These are phyloP conservation scores for Euphorbia schlechtendalii DNA, from an alignment of 441 rosid genomes.

Conservation along the genomic window DNA sequence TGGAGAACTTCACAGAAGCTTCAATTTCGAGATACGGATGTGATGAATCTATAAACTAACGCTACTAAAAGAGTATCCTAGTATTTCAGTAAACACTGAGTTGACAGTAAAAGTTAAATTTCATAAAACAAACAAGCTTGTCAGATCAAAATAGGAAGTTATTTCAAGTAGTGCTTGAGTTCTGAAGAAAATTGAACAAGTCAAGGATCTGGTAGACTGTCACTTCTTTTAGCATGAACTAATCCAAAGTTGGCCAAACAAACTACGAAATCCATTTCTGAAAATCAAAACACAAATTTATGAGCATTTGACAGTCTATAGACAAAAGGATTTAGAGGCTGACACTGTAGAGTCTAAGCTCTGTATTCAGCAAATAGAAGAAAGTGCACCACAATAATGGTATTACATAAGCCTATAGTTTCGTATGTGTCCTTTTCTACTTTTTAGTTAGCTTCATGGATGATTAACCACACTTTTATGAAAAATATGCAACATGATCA, in stretches of 20 bases:
- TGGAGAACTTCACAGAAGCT: conserved; percentile 1
- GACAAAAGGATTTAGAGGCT: neutral
- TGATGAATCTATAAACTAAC: neutral
- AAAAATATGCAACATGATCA: neutral
- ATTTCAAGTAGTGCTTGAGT: neutral
- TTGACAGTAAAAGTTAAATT: neutral
- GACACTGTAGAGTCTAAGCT: neutral
- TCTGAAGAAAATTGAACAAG: neutral
- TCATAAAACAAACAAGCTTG: neutral
- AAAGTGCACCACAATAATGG: neutral
- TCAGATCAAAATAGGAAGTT: neutral
- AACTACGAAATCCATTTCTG: neutral
- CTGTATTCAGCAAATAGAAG: neutral
- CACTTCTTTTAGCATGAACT: neutral
- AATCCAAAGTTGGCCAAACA: neutral
- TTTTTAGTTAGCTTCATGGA: neutral
- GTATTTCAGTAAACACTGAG: too few species aligned
- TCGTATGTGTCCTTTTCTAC: neutral
- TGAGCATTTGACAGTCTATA: neutral
- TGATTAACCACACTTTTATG: neutral
- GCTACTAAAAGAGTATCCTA: neutral
- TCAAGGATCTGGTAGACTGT: neutral
- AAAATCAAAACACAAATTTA: conserved; percentile 7
- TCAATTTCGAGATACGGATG: neutral
- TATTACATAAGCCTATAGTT: neutral